Evolutionary conservation across 305 asterid genomes (phyloP), one percentile per base, ranked within the genome.

Genomic region (Withania somnifera): DNA sequence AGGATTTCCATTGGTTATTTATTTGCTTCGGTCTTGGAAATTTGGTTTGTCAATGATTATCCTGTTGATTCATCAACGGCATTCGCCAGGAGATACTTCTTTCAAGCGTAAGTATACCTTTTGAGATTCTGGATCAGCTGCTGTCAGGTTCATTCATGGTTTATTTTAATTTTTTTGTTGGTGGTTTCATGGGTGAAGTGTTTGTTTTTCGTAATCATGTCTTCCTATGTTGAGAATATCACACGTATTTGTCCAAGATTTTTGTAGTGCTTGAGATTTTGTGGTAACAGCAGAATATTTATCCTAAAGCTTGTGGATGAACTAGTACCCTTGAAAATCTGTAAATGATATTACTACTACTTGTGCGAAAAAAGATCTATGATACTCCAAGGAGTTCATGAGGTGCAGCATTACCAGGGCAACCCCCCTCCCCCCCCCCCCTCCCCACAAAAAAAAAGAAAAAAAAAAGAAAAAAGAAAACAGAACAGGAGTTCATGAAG

Each of bases 1-100:
- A 90, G 98, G 86, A 94, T 94, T 76, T 89, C 98, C 53, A 91
- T 94, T 84, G 97, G 97, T 58, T 91, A 94, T 87, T 86, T 94
- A 84, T 81, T 94, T 88, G 91, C 93, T 82, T 90, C 98, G 56
- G 64, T 83, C 77, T 66, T 89, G 91, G 98, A 93, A 89, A 90
- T 94, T 81, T 94, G 97, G 98, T 93, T 91, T 40, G 93, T 87
- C 34, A 88, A 86, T 42, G 85, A 87, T 83, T 71, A 83, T 69
- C 84, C 84, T 52, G 92, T 89, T 50, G 89, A 91, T 86, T 91
- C 98, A 80, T 82, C 91, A 22, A 82, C 83, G 84, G 77, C 92
- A 82, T 93, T 91, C 79, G 26, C 84, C 82, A 88, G 89, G 90
- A 91, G 89, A 94, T 93, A 93, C 90, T 87, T 87, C 84, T 84